Evolutionary conservation across 2,329 filamentous ascomycete genomes (phyloP), one percentile per base, ranked within the genome.

Genomic region (Macrophomina phaseolina): DNA sequence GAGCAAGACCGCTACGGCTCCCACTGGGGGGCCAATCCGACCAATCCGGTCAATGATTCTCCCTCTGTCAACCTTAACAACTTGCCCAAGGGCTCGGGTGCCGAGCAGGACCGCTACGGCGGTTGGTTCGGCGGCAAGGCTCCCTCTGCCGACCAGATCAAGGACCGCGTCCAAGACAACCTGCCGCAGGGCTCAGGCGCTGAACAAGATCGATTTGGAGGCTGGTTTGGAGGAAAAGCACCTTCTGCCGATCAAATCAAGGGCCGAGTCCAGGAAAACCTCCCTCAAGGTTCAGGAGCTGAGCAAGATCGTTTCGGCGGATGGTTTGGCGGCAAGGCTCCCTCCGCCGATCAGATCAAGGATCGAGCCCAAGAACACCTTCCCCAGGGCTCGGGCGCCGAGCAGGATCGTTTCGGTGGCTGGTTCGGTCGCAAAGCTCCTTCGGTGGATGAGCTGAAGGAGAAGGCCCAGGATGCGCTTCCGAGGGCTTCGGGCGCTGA

Each of bases 1-100:
- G 65, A 67, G 52, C 65, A 67, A 64, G 65, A 67, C 52, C 58
- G 60, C 42, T 67, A 67, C 51, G 65, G 40, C 60, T 67, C 65
- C 28, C 65, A 67, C 23, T 58, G 48, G 30, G 36, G 65, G 14
- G 30, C 42, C n/a, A 55, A 67, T 58, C 65, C 65, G 23, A 40
- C 38, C 48, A 64, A 67, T 42, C 65, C 65, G 3, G 60, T 67
- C 38, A 58, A 52, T 11, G 65, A 66, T 18, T 48, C 55, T 14
- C 56, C 65, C 16, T 61, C 55, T 16, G 30, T 66, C 46, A 66
- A 66, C 55, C 28, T 66, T 1, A 23, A 62, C 23, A 66, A 66
- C 56, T 38, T 66, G 8, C 60, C 65, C 14, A 49, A 64, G 51
- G 65, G 65, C 38, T 38, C 65, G 8, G 65, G 65, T 34, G 65